Percentiles rank a stretch among this genome's conserved stretches.
Evolutionary conservation across 805 yeast genomes (phyloP).

Genomic region (Wickerhamiella parazyma): DNA sequence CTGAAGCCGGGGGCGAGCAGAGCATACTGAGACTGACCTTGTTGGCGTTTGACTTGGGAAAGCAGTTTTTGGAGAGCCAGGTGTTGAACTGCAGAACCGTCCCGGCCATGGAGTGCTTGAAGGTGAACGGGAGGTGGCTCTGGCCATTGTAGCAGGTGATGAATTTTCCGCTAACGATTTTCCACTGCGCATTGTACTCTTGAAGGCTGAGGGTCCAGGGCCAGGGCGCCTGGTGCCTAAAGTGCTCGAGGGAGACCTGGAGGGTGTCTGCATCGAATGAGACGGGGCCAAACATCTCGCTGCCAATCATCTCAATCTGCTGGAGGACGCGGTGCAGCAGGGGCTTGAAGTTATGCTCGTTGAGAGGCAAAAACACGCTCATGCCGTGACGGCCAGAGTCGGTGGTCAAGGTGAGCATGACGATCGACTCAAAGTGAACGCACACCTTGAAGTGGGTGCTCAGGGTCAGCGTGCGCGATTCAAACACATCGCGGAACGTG

Average conservation of each 20-base stretch:
- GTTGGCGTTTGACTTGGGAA: background rate
- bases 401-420: background rate
- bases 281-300: background rate
- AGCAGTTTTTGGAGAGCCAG: conserved; percentile 3
- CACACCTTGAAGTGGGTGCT: conserved; percentile 3
- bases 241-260: background rate
- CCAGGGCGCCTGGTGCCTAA: background rate
- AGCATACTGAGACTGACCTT: background rate
- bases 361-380: conserved; percentile 1
- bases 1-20: conserved; percentile 8
- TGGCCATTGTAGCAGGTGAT: conserved; percentile 1
- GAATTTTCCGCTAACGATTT: background rate
- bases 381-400: conserved; percentile 3
- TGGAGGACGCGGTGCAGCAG: background rate
- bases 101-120: conserved; percentile 6
- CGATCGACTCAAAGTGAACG: background rate
- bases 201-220: background rate
- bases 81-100: conserved; percentile 2
- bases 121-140: background rate
- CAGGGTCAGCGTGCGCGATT: background rate
- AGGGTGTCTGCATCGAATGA: background rate
- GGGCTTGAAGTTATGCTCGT: background rate
- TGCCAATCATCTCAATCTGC: conserved; percentile 1
- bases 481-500: background rate
- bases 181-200: background rate